Percentiles rank a stretch among this genome's conserved stretches.
Evolutionary conservation across 805 yeast species (phyloP).

Genomic region (Candida loeiensis): DNA sequence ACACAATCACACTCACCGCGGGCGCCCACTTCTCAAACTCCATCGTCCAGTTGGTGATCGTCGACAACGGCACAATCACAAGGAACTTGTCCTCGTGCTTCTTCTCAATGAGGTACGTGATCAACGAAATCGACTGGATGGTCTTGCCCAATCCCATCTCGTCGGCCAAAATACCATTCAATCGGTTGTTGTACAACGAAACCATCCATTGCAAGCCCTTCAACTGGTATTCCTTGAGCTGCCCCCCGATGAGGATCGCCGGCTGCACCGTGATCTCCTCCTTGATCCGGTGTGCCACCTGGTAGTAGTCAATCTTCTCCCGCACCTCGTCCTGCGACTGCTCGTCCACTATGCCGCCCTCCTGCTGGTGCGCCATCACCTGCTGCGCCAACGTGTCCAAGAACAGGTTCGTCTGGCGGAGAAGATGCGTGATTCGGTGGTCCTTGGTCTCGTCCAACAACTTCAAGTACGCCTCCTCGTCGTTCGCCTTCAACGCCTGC

Average conservation of each 20-base stretch:
- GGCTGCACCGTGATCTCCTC: slow-evolving; percentile 71
- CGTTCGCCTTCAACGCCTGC: slow-evolving; percentile 82
- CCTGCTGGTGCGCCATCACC: slow-evolving; percentile 71
- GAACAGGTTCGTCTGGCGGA: slow-evolving; percentile 75
- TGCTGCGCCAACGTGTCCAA: slow-evolving; percentile 77
- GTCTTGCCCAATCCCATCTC: slow-evolving; percentile 70
- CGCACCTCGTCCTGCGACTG: slow-evolving; percentile 51
- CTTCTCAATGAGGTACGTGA: slow-evolving; percentile 65
- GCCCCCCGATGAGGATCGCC: slow-evolving; percentile 68
- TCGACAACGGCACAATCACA: slow-evolving; percentile 80
- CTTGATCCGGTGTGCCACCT: slow-evolving; percentile 72
- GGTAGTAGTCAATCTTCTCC: slow-evolving; percentile 73
- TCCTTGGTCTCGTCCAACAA: slow-evolving; percentile 83
- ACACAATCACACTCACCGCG: slow-evolving; percentile 62
- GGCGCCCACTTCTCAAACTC: slow-evolving; percentile 93
- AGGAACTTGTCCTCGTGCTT: slow-evolving; percentile 70
- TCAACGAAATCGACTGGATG: slow-evolving; percentile 72
- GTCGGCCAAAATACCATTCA: slow-evolving; percentile 64
- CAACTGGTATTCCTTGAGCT: slow-evolving; percentile 70
- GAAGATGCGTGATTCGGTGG: slow-evolving; percentile 78
- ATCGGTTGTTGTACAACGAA: slow-evolving; percentile 55
- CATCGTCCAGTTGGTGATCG: slow-evolving; percentile 79
- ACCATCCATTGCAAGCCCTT: slow-evolving; percentile 69
- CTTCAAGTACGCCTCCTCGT: slow-evolving; percentile 83
- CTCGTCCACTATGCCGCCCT: slow-evolving; percentile 32